A percentile compares a stretch with the other conserved stretches of the same genome.
These are phyloP conservation scores for Xylariaceae sp. DNA, from an alignment of 2,329 filamentous ascomycete species.

Conservation along the genomic window DNA sequence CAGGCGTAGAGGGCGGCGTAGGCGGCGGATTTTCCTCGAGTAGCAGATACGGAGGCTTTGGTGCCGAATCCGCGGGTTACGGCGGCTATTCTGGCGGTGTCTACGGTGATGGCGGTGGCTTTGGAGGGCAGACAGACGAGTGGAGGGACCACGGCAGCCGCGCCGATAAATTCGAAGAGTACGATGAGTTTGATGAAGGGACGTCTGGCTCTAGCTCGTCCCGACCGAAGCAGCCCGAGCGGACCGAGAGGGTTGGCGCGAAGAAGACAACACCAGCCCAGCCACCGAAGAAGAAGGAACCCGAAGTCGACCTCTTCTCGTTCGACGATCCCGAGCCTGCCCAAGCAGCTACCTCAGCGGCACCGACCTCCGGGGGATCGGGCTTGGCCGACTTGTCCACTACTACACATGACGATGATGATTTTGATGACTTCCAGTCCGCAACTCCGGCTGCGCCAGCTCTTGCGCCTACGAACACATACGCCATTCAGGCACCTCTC, in stretches of 20 bases:
- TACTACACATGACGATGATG: slow-evolving; percentile 65
- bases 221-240: slow-evolving; percentile 46
- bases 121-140: slow-evolving; percentile 70
- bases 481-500: slow-evolving; percentile 42
- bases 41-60: slow-evolving; percentile 79
- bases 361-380: slow-evolving; percentile 41
- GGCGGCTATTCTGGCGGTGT: slow-evolving; percentile 66
- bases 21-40: slow-evolving; percentile 53
- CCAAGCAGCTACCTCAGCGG: slow-evolving; percentile 36
- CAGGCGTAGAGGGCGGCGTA: slow-evolving; percentile 79
- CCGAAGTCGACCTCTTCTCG: slow-evolving; percentile 87
- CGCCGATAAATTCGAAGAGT: slow-evolving; percentile 85
- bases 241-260: slow-evolving; percentile 35
- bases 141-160: slow-evolving; percentile 61
- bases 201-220: slow-evolving; percentile 46
- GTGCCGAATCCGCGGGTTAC: slow-evolving; percentile 70
- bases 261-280: slow-evolving; percentile 50
- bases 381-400: slow-evolving; percentile 43
- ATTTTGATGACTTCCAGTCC: slow-evolving; percentile 97
- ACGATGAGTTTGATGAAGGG: slow-evolving; percentile 90
- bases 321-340: slow-evolving; percentile 69
- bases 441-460: slow-evolving; percentile 55
- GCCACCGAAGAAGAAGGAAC: slow-evolving; percentile 75
- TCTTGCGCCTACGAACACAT: slow-evolving; percentile 39
- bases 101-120: slow-evolving; percentile 93